Evolutionary conservation across 176 grass and related monocot species (phyloP).

Genomic region (Oryza brachyantha): DNA sequence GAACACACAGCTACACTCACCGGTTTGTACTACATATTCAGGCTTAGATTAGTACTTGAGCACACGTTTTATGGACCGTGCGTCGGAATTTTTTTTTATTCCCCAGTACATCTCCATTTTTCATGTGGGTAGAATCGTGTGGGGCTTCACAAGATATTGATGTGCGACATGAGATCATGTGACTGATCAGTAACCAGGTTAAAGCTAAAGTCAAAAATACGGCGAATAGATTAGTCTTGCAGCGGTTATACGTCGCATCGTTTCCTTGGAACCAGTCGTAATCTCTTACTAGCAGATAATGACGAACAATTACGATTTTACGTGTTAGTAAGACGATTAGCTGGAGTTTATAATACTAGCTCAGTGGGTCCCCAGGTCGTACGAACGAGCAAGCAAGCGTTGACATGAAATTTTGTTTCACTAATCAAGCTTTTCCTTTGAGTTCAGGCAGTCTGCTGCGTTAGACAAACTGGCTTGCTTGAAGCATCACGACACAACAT

Average conservation of each 20-base stretch:
- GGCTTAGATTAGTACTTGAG: neutral
- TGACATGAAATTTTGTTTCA: neutral
- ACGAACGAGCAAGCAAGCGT: constrained; percentile 15
- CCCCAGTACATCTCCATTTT: neutral
- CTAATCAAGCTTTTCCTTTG: neutral
- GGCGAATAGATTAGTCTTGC: neutral
- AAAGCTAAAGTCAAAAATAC: neutral
- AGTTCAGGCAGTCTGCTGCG: neutral
- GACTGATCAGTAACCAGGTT: neutral
- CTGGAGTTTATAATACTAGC: neutral
- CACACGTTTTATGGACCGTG: neutral
- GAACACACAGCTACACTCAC: neutral
- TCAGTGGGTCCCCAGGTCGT: neutral
- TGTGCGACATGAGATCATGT: neutral
- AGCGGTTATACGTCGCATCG: constrained; percentile 30
- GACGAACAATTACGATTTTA: neutral
- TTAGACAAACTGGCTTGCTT: constrained; percentile 1
- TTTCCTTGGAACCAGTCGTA: neutral
- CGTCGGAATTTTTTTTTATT: neutral
- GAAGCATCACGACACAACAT: constrained; percentile 11
- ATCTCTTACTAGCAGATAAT: neutral
- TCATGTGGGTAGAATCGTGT: neutral
- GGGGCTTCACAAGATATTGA: neutral
- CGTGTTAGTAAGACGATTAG: neutral
- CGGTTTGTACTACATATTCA: neutral